phyloP scores from a whole-genome alignment of 2,329 filamentous ascomycete genomes.

The Aschersonia sp. region DNA sequence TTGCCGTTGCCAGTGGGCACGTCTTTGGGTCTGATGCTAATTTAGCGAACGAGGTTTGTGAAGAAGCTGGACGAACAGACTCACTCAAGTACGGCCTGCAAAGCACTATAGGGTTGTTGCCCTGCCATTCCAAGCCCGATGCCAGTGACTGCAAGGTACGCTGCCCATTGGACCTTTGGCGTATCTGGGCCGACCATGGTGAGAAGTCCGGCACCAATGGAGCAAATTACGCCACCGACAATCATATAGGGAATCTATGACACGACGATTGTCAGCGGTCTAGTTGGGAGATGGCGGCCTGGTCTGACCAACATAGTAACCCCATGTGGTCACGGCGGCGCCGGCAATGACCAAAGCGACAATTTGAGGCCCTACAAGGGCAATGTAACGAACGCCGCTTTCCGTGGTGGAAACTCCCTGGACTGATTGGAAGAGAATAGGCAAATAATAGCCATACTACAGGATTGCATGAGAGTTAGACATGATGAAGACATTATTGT shows the following conservation, averaged over 20 bases:
- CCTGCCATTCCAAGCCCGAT: background rate
- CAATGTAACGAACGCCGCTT: background rate
- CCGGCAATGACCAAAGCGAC: background rate
- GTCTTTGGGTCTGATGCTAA: background rate
- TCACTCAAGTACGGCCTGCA: background rate
- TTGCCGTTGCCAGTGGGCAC: background rate
- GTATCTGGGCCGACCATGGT: background rate
- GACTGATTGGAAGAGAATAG: background rate
- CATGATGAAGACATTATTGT: too few relatives aligned
- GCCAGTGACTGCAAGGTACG: background rate
- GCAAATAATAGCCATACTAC: background rate
- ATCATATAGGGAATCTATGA: background rate
- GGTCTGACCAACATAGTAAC: background rate
- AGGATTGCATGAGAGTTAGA: too few relatives aligned
- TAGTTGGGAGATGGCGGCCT: background rate
- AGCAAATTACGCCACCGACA: background rate
- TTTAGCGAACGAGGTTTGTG: too few relatives aligned
- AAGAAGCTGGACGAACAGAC: background rate
- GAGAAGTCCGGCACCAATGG: background rate
- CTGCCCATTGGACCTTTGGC: background rate
- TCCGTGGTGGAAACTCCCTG: background rate
- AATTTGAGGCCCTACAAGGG: background rate
- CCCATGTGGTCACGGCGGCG: background rate
- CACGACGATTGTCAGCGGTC: background rate
- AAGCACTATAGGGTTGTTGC: background rate